Evolutionary conservation across 257 asterid species (phyloP).

Genomic region (Capsicum rhomboideum): DNA sequence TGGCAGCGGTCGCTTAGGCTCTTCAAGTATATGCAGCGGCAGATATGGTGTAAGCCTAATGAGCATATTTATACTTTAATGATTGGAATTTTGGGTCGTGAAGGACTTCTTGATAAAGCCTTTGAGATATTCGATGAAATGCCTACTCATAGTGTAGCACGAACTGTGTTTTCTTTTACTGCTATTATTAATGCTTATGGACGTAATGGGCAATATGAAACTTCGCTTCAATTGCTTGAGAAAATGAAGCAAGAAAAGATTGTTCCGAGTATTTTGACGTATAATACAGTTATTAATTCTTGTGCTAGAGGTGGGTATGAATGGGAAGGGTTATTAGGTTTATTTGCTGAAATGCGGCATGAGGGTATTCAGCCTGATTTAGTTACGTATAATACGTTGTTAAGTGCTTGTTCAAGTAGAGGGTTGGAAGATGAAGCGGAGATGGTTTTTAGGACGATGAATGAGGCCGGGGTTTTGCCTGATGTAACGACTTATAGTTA

Average conservation of each 20-base stretch:
- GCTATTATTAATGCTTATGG: slow-evolving; percentile 88
- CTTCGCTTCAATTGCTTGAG: slow-evolving; percentile 54
- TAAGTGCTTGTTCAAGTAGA: slow-evolving; percentile 78
- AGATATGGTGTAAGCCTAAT: slow-evolving; percentile 92
- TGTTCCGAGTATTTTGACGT: slow-evolving; percentile 76
- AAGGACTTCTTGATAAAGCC: slow-evolving; percentile 77
- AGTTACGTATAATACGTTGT: slow-evolving; percentile 76
- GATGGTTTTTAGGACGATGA: slow-evolving; percentile 96
- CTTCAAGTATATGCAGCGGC: slow-evolving; percentile 95
- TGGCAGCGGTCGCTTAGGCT: slow-evolving; percentile 98
- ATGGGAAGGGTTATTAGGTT: slow-evolving; percentile 91
- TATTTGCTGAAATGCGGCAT: slow-evolving; percentile 95
- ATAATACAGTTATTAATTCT: slow-evolving; percentile 76
- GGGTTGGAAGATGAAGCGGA: slow-evolving; percentile 88
- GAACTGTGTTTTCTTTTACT: slow-evolving; percentile 71
- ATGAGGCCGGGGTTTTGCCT: slow-evolving; percentile 83
- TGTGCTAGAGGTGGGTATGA: slow-evolving; percentile 91
- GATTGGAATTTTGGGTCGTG: slow-evolving; percentile 79
- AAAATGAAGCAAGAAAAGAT: slow-evolving; percentile 75
- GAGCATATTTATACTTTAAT: slow-evolving; percentile 78
- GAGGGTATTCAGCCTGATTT: slow-evolving; percentile 94
- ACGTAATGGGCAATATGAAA: slow-evolving; percentile 71
- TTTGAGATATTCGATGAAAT: slow-evolving; percentile 83
- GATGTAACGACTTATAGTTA: slow-evolving; percentile 69
- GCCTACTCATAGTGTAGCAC: slow-evolving; percentile 48